Evolutionary conservation across 805 yeast genomes (phyloP).

Genomic region (Metschnikowia lunata): DNA sequence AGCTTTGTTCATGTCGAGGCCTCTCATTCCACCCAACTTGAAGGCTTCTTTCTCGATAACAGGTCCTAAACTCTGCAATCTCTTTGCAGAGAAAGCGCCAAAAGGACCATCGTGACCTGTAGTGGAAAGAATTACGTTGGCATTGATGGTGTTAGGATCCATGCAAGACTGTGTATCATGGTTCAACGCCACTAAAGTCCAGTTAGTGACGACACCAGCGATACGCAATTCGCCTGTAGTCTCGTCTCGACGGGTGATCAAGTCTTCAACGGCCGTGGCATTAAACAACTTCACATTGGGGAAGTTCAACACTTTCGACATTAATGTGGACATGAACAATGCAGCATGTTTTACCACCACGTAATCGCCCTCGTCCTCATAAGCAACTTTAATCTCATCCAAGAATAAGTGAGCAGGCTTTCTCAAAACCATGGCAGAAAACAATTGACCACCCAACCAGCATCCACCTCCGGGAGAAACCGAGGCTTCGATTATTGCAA

Average conservation of each 20-base stretch:
- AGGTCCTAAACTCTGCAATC: conserved; percentile 42
- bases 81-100: conserved; percentile 75
- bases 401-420: conserved; percentile 73
- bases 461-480: conserved; percentile 83
- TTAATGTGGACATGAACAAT: conserved; percentile 63
- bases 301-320: conserved; percentile 63
- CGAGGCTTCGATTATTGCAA: conserved; percentile 68
- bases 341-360: conserved; percentile 82
- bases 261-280: conserved; percentile 77
- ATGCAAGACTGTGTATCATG: conserved; percentile 76
- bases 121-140: conserved; percentile 60
- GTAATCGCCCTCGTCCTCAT: conserved; percentile 76
- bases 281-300: conserved; percentile 76
- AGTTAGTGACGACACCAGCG: conserved; percentile 79
- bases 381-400: conserved; percentile 58
- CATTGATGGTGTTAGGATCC: conserved; percentile 78
- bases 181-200: conserved; percentile 74
- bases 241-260: conserved; percentile 64
- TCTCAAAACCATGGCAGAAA: conserved; percentile 75
- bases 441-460: conserved; percentile 73
- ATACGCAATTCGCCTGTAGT: conserved; percentile 54
- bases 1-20: conserved; percentile 73
- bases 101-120: conserved; percentile 83
- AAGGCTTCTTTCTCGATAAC: conserved; percentile 23
- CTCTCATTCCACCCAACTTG: conserved; percentile 64